Base-by-base conservation (phyloP, 345 rosid species). In the Aquilaria sinensis region DNA sequence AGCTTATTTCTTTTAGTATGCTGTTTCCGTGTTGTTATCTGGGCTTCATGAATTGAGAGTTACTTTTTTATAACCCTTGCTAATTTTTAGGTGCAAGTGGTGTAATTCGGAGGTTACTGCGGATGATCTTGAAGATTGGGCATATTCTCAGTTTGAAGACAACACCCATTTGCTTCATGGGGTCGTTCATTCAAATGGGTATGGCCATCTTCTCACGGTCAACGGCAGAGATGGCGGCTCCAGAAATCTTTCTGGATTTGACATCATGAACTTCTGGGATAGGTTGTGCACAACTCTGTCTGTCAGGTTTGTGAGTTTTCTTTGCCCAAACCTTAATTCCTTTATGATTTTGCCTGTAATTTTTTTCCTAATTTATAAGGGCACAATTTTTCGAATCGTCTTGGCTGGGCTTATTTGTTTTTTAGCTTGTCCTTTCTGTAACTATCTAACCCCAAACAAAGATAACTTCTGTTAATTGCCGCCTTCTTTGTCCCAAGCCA, bases 141-240 rank as follows among this genome's bases (percentile, higher is more conserved):
- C 81, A 50, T 78, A 73, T 64, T 67, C 85, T 6, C 90, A 78
- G 65, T 67, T 89, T 2, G 90, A 89, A 12, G 85, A 77, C 52
- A 77, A 60, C 55, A 73, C 80, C 14, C 89, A 89, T 62, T 72
- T 84, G 56, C 75, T 89, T 58, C 96, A 89, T 45, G 93, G 89
- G 10, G 78, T 86, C 12, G 72, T 89, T 47, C 96, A 86, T 66
- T 82, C 89, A 13, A 89, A 89, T 48, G 96, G 96, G 32, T 86
- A 66, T 53, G 93, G 93, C 5, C 96, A 89, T 65, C 85, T 89
- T 47, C 78, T 86, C 47, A 68, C 77, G 4, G 73, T 89, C 56
- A 89, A 89, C 23, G 93, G 91, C 13, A 78, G 73, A 61, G 94
- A 85, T 80, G 91, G 91, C 16, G 91, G 91, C 47, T 89, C 96